Conservation (phyloP, 2,329 filamentous ascomycete genomes). For the Botrytis paeoniae region DNA sequence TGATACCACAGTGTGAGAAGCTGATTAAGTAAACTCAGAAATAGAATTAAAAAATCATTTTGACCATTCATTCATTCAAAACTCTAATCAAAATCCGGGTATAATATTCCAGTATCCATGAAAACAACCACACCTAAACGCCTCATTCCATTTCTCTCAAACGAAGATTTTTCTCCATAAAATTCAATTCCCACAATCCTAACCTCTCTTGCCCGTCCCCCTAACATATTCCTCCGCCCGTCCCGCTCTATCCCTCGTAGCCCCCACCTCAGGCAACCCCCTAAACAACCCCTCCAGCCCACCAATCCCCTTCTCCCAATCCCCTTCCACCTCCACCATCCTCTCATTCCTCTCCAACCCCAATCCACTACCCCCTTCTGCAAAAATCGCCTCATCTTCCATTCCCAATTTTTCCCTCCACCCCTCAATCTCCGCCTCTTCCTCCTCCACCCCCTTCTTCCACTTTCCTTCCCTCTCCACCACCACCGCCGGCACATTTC, state of each 20-base stretch:
- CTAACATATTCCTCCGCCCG: slow-evolving; percentile 45
- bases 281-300: slow-evolving; percentile 53
- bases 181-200: not conserved
- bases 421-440: slow-evolving; percentile 27
- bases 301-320: slow-evolving; percentile 48
- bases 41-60: not conserved
- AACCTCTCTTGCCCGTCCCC: slow-evolving; percentile 21
- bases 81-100: slow-evolving; percentile 9
- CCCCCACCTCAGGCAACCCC: slow-evolving; percentile 60
- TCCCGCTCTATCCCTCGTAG: slow-evolving; percentile 62
- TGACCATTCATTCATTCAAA: not conserved
- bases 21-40: not conserved
- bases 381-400: slow-evolving; percentile 22
- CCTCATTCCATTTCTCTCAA: not conserved
- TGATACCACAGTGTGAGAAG: not conserved
- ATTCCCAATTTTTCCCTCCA: slow-evolving; percentile 24
- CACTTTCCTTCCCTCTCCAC: slow-evolving; percentile 26
- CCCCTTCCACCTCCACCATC: slow-evolving; percentile 46
- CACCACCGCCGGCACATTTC: slow-evolving; percentile 26
- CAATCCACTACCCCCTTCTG: slow-evolving; percentile 11
- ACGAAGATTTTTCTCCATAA: not conserved
- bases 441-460: slow-evolving; percentile 27
- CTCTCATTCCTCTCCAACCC: slow-evolving; percentile 41
- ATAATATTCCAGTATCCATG: slow-evolving; percentile 14
- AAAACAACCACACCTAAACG: slow-evolving; percentile 8